phyloP scores from a whole-genome alignment of 176 grass and related monocot species.

The Oryza rufipogon region DNA sequence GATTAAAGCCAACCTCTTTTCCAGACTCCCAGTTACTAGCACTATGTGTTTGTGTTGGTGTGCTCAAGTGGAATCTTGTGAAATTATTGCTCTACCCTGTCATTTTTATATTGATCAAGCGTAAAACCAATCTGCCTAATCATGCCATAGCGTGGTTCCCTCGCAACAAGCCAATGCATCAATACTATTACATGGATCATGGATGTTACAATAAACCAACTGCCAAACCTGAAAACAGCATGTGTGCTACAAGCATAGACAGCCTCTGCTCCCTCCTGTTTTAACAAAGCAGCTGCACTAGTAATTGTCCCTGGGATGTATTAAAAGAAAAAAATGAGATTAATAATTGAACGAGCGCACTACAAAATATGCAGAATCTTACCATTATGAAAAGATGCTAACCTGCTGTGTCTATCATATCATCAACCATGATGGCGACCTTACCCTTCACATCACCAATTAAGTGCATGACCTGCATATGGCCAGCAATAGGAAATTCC shows the following conservation, averaged over 20 bases:
- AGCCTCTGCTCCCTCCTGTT: slow-evolving; percentile 88
- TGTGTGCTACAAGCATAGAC: slow-evolving; percentile 98
- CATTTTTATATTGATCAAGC: not conserved
- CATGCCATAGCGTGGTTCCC: not conserved
- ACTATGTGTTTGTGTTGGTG: not conserved
- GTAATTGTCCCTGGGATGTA: slow-evolving; percentile 72
- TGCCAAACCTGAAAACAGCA: slow-evolving; percentile 93
- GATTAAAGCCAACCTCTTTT: not conserved
- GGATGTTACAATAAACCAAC: not conserved
- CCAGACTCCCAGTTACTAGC: not conserved
- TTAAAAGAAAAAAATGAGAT: slow-evolving; percentile 22
- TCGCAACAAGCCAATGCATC: not conserved
- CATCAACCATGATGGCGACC: slow-evolving; percentile 93
- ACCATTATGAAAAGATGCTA: slow-evolving; percentile 21
- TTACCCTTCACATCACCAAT: slow-evolving; percentile 97
- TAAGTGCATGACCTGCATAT: slow-evolving; percentile 88
- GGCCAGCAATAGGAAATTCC: slow-evolving; percentile 3
- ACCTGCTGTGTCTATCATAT: slow-evolving; percentile 99
- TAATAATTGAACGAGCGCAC: not conserved
- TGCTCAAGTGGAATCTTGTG: not conserved
- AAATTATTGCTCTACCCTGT: not conserved
- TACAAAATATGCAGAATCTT: not conserved
- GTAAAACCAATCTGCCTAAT: too few species aligned
- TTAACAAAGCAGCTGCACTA: slow-evolving; percentile 81
- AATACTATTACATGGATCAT: not conserved